phyloP scores from a whole-genome alignment of 1,284 basidiomycete species.

The Ceratobasidium sp. region DNA sequence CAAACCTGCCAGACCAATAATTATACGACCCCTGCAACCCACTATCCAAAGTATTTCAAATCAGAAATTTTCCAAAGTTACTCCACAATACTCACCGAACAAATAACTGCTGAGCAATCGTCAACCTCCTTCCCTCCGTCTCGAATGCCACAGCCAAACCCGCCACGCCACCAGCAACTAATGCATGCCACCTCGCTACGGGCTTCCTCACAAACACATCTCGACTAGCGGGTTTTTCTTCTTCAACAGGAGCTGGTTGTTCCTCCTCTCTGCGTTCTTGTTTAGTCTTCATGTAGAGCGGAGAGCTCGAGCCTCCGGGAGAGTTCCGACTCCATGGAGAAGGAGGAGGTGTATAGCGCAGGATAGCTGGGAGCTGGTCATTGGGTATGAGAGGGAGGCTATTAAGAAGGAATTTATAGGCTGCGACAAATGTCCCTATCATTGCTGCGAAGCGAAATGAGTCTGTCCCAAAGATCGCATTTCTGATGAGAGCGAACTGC shows the following conservation, averaged over 20 bases:
- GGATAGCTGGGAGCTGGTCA: slow-evolving; percentile 63
- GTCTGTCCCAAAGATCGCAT: slow-evolving; percentile 84
- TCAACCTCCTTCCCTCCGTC: slow-evolving; percentile 74
- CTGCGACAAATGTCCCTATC: slow-evolving; percentile 81
- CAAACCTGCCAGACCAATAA: slow-evolving; percentile 73
- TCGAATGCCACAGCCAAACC: slow-evolving; percentile 89
- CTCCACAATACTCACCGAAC: slow-evolving; percentile 72
- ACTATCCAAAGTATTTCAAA: slow-evolving; percentile 61
- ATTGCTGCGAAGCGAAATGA: slow-evolving; percentile 87
- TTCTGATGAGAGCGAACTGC: slow-evolving; percentile 74
- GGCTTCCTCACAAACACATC: slow-evolving; percentile 61
- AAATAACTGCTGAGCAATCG: slow-evolving; percentile 92
- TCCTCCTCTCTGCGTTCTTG: slow-evolving; percentile 29
- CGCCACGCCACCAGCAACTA: slow-evolving; percentile 86
- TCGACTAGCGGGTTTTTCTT: slow-evolving; percentile 48
- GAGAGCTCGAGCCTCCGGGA: slow-evolving; percentile 52
- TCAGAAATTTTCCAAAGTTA: not conserved
- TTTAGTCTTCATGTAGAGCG: slow-evolving; percentile 42
- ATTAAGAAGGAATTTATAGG: slow-evolving; percentile 89
- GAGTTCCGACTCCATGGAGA: slow-evolving; percentile 48
- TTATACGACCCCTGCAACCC: slow-evolving; percentile 90
- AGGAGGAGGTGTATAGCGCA: slow-evolving; percentile 55
- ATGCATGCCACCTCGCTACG: slow-evolving; percentile 84
- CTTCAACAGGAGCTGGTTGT: slow-evolving; percentile 25
- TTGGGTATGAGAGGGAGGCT: slow-evolving; percentile 78